These are phyloP conservation scores for Mallotus nudiflorus DNA, from an alignment of 345 rosid species.

Conservation along the genomic window DNA sequence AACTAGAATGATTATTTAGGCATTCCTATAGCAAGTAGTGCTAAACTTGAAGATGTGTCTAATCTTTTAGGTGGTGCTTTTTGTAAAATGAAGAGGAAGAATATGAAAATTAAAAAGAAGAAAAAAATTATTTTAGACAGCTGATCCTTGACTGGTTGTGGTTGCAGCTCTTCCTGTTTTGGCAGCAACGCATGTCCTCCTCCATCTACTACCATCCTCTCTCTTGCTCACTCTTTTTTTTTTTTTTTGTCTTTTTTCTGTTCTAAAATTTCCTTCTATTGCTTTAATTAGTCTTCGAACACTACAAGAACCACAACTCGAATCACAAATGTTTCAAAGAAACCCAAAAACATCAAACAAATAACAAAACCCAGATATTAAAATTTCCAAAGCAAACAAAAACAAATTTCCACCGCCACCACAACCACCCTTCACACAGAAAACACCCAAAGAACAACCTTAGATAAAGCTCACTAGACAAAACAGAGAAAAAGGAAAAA, in stretches of 20 bases:
- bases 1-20: too few relatives aligned
- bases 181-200: conserved; percentile 67
- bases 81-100: too few relatives aligned
- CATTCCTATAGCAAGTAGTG: too few relatives aligned
- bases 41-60: too few relatives aligned
- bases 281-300: conserved; percentile 5
- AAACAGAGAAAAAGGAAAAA: too few relatives aligned
- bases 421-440: background rate
- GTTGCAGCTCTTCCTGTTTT: conserved; percentile 84
- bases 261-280: conserved; percentile 10
- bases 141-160: conserved; percentile 92
- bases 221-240: conserved; percentile 10
- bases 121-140: conserved; percentile 65
- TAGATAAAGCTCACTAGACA: background rate
- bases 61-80: too few relatives aligned
- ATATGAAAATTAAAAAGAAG: too few relatives aligned
- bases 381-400: conserved; percentile 13
- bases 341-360: conserved; percentile 11
- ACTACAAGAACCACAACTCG: conserved; percentile 26
- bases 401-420: background rate
- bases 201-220: conserved; percentile 54
- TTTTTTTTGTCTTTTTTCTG: background rate
- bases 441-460: conserved; percentile 10
- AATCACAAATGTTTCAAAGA: conserved; percentile 24
- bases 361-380: conserved; percentile 14